These are phyloP conservation scores for Purshia tridentata DNA, from an alignment of 306 rosid species.

Conservation along the genomic window DNA sequence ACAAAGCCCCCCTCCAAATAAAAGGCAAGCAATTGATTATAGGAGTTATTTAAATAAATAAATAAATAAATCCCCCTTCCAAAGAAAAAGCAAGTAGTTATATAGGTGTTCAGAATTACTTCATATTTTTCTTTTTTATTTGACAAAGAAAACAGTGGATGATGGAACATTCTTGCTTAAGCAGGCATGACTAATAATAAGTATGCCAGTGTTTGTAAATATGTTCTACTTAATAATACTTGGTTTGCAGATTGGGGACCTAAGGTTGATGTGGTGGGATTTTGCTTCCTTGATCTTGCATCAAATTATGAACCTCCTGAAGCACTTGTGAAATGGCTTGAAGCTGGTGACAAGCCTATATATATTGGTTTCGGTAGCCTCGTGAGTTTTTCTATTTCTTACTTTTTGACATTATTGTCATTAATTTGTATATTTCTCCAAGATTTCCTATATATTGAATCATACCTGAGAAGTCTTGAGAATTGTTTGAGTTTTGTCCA, in stretches of 20 bases:
- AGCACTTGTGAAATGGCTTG: conserved; percentile 78
- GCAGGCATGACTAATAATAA: conserved; percentile 7
- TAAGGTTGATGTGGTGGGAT: conserved; percentile 91
- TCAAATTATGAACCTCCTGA: conserved; percentile 91
- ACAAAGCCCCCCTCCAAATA: not conserved
- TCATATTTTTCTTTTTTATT: not conserved
- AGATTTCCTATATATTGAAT: conserved; percentile 2
- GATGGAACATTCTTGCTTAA: conserved; percentile 1
- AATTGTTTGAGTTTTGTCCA: not conserved
- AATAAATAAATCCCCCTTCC: not conserved
- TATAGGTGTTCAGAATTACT: not conserved
- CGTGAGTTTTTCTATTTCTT: conserved; percentile 46
- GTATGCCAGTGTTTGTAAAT: not conserved
- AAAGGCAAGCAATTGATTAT: not conserved
- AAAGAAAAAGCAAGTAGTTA: not conserved
- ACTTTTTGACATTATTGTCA: conserved; percentile 7
- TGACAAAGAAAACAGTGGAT: not conserved
- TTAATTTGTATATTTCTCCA: not conserved
- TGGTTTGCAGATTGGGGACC: conserved; percentile 97
- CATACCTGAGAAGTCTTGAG: not conserved
- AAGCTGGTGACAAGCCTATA: conserved; percentile 83
- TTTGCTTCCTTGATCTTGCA: conserved; percentile 99
- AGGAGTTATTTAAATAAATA: not conserved
- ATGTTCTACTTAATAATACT: conserved; percentile 19
- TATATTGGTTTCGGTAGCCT: conserved; percentile 97